A percentile compares a stretch with the other conserved stretches of the same genome.
These are phyloP conservation scores for Lachancea mirantina DNA, from an alignment of 805 yeast species.

Conservation along the genomic window DNA sequence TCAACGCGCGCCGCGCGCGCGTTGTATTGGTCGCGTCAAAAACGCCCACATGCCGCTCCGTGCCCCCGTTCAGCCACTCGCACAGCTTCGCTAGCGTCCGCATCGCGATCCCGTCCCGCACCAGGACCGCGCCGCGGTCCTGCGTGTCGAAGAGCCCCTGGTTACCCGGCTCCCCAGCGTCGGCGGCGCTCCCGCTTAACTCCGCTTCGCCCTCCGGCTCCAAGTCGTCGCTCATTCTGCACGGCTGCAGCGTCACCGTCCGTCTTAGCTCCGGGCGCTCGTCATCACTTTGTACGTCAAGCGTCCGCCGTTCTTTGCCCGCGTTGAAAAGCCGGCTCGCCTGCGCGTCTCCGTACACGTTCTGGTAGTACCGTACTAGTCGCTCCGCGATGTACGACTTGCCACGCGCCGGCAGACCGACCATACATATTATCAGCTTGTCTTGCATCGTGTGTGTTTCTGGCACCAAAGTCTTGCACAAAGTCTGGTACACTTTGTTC, in stretches of 20 bases:
- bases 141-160: conserved; percentile 34
- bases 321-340: conserved; percentile 59
- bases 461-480: too few species aligned
- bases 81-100: conserved; percentile 38
- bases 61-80: conserved; percentile 26
- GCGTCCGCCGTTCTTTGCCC: conserved; percentile 53
- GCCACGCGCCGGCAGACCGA: conserved; percentile 69
- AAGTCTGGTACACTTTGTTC: too few species aligned
- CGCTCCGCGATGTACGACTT: conserved; percentile 64
- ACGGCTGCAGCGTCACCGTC: conserved; percentile 6
- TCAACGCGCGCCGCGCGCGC: conserved; percentile 35
- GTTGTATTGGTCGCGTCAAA: conserved; percentile 51
- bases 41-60: conserved; percentile 38
- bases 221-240: conserved; percentile 1
- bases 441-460: conserved; percentile 4
- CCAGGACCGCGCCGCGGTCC: conserved; percentile 30
- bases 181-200: not conserved
- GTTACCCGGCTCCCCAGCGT: not conserved
- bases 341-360: not conserved
- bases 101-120: conserved; percentile 41
- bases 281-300: not conserved
- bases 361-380: conserved; percentile 29
- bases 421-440: conserved; percentile 60
- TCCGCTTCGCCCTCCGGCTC: not conserved
- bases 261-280: conserved; percentile 3